A percentile compares a stretch with the other conserved stretches of the same genome.
phyloP scores from a whole-genome alignment of 768 basidiomycete species.

The Pulveroboletus sp. region DNA sequence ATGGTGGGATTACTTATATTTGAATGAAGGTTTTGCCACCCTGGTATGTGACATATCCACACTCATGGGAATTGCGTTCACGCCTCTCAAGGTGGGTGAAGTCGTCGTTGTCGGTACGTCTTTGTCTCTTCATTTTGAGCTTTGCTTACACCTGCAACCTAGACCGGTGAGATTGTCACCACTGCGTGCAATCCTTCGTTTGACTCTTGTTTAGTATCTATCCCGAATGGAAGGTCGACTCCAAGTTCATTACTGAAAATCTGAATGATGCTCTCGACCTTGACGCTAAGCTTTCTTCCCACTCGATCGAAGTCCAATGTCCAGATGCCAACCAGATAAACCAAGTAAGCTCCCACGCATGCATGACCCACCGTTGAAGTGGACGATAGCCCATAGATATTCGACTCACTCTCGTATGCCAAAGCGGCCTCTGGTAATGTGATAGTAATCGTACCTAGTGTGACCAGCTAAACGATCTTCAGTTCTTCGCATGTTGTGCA shows the following conservation, averaged over 20 bases:
- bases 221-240: conserved; percentile 84
- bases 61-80: not conserved
- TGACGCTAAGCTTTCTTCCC: conserved; percentile 83
- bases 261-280: conserved; percentile 73
- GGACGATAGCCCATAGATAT: conserved; percentile 53
- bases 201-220: conserved; percentile 46
- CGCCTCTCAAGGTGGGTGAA: conserved; percentile 68
- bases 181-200: not conserved
- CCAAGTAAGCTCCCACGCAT: conserved; percentile 40
- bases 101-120: conserved; percentile 70
- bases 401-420: conserved; percentile 83
- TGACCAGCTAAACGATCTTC: not conserved
- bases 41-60: conserved; percentile 46
- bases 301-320: conserved; percentile 90
- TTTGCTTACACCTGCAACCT: conserved; percentile 11
- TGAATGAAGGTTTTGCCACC: conserved; percentile 89
- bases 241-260: conserved; percentile 76
- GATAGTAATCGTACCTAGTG: not conserved
- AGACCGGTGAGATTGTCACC: conserved; percentile 48
- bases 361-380: not conserved
- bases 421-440: conserved; percentile 71
- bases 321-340: conserved; percentile 83
- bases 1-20: conserved; percentile 85
- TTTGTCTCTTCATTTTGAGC: not conserved
- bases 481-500: conserved; percentile 93